phyloP scores from a whole-genome alignment of 73 alveolate species.

The Symbiodinium pilosum region DNA sequence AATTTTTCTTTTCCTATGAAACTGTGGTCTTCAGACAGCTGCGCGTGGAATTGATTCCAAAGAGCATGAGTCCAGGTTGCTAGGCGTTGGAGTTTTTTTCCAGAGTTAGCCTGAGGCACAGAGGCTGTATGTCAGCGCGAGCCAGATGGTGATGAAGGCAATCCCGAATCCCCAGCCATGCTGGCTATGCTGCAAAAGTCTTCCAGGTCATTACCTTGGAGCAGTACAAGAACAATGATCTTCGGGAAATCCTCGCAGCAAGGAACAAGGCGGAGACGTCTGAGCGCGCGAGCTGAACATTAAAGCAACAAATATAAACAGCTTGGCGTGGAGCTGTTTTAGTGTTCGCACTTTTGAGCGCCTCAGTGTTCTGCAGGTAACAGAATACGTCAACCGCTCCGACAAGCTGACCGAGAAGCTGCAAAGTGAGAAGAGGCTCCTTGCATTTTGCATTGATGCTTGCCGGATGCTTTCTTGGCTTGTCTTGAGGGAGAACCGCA shows the following conservation, averaged over 20 bases:
- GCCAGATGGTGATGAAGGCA: constrained; percentile 1
- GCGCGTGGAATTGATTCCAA: too few species aligned
- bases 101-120: not conserved
- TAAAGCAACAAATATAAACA: too few species aligned
- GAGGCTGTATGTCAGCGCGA: not conserved
- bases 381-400: not conserved
- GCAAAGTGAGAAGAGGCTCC: not conserved
- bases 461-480: too few species aligned
- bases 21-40: too few species aligned
- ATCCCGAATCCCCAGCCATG: too few species aligned
- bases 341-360: too few species aligned
- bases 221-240: not conserved
- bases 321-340: too few species aligned
- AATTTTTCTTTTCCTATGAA: too few species aligned
- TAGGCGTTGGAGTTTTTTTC: not conserved
- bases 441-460: not conserved
- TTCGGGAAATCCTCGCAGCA: not conserved
- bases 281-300: too few species aligned
- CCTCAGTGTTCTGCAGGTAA: not conserved
- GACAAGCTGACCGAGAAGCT: not conserved
- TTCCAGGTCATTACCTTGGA: not conserved
- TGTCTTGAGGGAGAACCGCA: not conserved
- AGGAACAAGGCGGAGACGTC: not conserved
- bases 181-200: not conserved
- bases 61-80: too few species aligned